Conservation (phyloP, 2,329 filamentous ascomycete genomes). For the Magnaporthiopsis incrustans region DNA sequence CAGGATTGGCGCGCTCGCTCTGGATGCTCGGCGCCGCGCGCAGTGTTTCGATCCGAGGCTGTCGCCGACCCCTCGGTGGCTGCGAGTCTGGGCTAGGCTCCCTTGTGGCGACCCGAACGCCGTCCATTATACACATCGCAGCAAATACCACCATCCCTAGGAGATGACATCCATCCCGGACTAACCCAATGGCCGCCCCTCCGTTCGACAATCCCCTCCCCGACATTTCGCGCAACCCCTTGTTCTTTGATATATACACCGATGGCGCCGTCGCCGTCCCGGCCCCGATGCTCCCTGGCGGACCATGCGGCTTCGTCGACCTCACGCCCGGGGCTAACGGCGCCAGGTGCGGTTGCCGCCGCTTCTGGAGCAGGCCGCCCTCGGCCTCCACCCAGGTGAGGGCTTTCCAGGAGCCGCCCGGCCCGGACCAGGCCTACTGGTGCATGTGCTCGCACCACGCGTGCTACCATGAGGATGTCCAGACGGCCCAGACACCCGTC, state of each 20-base stretch:
- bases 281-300: constrained; percentile 34
- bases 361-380: constrained; percentile 46
- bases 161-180: too few relatives aligned
- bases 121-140: too few relatives aligned
- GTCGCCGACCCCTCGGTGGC: too few relatives aligned
- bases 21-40: too few relatives aligned
- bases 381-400: constrained; percentile 16
- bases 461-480: constrained; percentile 49
- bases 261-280: constrained; percentile 28
- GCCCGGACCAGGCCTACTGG: constrained; percentile 37
- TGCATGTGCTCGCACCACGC: constrained; percentile 59
- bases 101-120: too few relatives aligned
- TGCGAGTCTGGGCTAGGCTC: too few relatives aligned
- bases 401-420: constrained; percentile 21
- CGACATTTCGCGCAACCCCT: constrained; percentile 28
- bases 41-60: too few relatives aligned
- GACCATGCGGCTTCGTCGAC: constrained; percentile 51
- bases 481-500: constrained; percentile 17
- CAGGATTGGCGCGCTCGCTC: too few relatives aligned
- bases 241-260: constrained; percentile 46
- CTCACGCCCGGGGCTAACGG: constrained; percentile 42
- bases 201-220: constrained; percentile 36
- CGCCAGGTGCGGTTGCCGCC: constrained; percentile 50
- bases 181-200: constrained; percentile 42
- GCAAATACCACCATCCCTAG: too few relatives aligned